phyloP scores from a whole-genome alignment of 345 rosid genomes.

The Capsella bursapastoris region DNA sequence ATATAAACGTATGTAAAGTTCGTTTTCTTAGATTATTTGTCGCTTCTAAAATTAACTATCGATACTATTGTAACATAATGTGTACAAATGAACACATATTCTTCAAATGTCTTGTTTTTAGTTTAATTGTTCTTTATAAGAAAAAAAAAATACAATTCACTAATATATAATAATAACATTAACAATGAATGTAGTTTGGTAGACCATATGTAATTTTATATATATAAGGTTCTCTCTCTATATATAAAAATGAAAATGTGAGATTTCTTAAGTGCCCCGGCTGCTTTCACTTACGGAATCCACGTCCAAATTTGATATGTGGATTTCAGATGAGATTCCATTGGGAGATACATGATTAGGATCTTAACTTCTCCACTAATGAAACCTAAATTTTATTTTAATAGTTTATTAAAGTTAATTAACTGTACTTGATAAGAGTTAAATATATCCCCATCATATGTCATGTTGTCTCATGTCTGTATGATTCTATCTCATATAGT shows the following conservation, averaged over 20 bases:
- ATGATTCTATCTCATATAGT: no score
- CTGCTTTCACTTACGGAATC: background rate
- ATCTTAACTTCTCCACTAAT: constrained; percentile 9
- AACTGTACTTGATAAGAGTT: background rate
- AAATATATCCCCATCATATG: background rate
- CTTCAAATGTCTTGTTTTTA: background rate
- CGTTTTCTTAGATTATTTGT: no score
- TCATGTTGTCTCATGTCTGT: background rate
- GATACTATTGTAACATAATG: background rate
- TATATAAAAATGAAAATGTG: no score
- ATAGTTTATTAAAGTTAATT: background rate
- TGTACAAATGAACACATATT: background rate
- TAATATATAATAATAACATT: no score
- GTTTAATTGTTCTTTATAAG: no score
- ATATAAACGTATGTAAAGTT: no score
- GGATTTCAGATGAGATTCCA: background rate
- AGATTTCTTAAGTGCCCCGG: background rate
- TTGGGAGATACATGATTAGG: background rate
- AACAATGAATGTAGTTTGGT: background rate
- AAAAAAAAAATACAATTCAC: no score
- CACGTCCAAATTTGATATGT: background rate
- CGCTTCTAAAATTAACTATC: no score
- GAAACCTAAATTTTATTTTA: background rate
- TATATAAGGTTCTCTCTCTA: no score
- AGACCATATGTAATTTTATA: background rate